Evolutionary conservation across 2,329 filamentous ascomycete genomes (phyloP), one percentile per base, ranked within the genome.

Genomic region (Dactylonectria macrodidyma): DNA sequence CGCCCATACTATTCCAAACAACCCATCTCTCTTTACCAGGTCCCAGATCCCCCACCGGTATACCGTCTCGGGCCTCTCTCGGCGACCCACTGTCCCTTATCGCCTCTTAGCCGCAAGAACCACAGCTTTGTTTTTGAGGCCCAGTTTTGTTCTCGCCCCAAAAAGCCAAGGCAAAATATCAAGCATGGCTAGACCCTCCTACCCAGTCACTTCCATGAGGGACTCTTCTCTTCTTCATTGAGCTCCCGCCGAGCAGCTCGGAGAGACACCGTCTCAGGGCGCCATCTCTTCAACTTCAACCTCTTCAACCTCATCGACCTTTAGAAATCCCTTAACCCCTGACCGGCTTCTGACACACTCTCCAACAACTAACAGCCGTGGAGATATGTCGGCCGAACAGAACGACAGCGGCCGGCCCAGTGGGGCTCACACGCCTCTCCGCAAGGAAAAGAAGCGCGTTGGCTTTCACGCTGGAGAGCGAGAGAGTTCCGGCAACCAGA

Each of bases 361-460:
- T 59, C 57, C 38, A 54, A 54, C 59, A 59, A 5, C 19, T 44
- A 33, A 60, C 50, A 26, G 60, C 58, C 64, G 41, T 57, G 56
- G 55, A 55, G 59, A 50, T 56, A 75, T 77, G 74, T 62, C 68
- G 62, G 64, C 71, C 65, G 72, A 77, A 57, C 70, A 73, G 30
- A 77, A 73, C 65, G 77, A 76, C 66, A 79, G 72, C 66, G 73
- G 68, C 58, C 72, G 71, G 26, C 70, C 74, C 19, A 79, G 74
- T 54, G 76, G 76, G 71, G 71, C 75, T 64, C 71, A 75, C 62
- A 79, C 78, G 38, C 78, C 80, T 26, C 65, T 71, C 59, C 78
- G 75, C 57, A 83, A 75, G 69, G 79, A 81, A 58, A 84, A 84
- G 78, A 84, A 84, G 77, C 77, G 78, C 50, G 82, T 84, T 14